Conservation (phyloP, 2,329 filamentous ascomycete genomes). For the Hyphodiscus sp. region DNA sequence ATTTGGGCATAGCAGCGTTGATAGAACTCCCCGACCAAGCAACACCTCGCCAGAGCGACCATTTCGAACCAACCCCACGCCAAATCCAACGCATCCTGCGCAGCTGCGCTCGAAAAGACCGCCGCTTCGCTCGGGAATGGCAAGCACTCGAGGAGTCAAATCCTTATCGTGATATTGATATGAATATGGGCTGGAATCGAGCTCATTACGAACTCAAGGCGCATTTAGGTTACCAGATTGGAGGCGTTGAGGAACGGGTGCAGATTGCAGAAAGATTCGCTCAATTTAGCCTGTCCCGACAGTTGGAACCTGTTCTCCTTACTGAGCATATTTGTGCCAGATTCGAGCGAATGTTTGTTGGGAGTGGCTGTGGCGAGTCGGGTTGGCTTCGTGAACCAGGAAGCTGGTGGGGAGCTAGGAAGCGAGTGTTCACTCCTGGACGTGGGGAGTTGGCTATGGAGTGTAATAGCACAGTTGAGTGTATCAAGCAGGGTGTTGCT, state of each 20-base stretch:
- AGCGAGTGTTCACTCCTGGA: constrained; percentile 7
- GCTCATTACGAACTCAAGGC: background rate
- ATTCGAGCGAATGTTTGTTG: constrained; percentile 10
- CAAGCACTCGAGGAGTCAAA: constrained; percentile 1
- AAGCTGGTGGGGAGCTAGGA: constrained; percentile 13
- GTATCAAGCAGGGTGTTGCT: background rate
- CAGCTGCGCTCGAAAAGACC: background rate
- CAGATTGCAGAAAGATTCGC: constrained; percentile 4
- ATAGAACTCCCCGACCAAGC: background rate
- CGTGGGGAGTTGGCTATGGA: constrained; percentile 8
- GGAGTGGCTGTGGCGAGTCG: constrained; percentile 11
- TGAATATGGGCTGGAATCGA: constrained; percentile 13
- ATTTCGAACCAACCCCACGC: background rate
- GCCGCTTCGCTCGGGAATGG: background rate
- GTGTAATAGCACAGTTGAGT: constrained; percentile 2
- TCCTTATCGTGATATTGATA: constrained; percentile 5
- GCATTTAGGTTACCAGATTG: background rate
- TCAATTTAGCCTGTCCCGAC: constrained; percentile 8
- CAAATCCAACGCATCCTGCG: background rate
- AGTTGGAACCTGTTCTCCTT: constrained; percentile 10
- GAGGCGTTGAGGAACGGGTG: background rate
- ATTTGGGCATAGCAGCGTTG: background rate
- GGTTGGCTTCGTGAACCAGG: constrained; percentile 10
- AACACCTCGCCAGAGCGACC: background rate
- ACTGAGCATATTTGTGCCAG: constrained; percentile 1